Evolutionary conservation across 208 protist species (phyloP).

Genomic region (Leishmania tropica): DNA sequence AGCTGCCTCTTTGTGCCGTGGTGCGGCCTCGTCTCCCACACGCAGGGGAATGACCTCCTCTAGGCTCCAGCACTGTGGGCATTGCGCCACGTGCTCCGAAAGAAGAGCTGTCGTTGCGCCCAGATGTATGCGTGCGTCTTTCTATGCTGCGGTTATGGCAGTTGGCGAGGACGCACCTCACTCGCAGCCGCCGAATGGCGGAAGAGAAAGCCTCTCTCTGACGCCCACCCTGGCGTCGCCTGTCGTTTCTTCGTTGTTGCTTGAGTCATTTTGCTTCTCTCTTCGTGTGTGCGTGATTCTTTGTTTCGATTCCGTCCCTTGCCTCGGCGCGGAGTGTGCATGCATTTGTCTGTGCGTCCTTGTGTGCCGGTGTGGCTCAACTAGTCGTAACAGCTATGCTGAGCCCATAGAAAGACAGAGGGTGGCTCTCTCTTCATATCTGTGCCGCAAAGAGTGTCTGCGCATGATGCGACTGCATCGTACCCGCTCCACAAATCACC

Average conservation of each 20-base stretch:
- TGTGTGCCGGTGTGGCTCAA: not conserved
- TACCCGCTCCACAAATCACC: not conserved
- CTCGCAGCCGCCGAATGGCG: not conserved
- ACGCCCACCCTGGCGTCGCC: not conserved
- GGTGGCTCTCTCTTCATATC: not conserved
- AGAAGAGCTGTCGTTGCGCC: not conserved
- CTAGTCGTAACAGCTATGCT: not conserved
- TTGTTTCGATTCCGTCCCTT: not conserved
- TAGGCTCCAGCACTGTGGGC: slow-evolving; percentile 14
- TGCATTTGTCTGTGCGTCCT: not conserved
- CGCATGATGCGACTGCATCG: not conserved
- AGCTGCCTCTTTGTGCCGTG: slow-evolving; percentile 54
- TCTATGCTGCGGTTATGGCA: not conserved
- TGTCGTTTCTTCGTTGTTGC: not conserved
- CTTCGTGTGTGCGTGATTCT: not conserved
- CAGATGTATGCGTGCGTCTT: not conserved
- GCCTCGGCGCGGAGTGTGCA: not conserved
- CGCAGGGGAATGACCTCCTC: slow-evolving; percentile 46
- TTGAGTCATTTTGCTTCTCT: not conserved
- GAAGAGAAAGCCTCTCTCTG: not conserved
- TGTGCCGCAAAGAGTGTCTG: not conserved
- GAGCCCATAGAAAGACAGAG: not conserved
- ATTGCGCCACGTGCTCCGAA: not conserved
- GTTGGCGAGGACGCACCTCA: not conserved
- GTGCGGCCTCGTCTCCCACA: slow-evolving; percentile 51